Evolutionary conservation across 2,329 filamentous ascomycete genomes (phyloP), one percentile per base, ranked within the genome.

Genomic region (Hypoxylon sp.): DNA sequence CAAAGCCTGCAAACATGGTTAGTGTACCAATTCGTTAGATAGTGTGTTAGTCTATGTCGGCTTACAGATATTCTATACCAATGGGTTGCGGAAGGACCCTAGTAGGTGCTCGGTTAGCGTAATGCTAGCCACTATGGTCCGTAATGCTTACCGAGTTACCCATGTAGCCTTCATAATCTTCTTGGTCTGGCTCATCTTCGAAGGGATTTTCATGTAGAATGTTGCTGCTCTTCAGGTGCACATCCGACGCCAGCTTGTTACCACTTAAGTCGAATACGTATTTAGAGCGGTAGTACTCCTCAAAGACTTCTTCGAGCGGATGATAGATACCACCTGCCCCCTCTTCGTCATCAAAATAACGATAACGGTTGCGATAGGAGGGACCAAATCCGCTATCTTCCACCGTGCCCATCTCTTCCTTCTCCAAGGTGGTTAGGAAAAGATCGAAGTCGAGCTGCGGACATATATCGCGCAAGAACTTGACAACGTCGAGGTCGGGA

Each of bases 381-480:
- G 35, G 35, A 13, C 6, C 3, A 39, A 39, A 39, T 39, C 15
- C 13, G 15, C 15, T 5, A 13, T 15, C 37, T 27, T 57, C 35
- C 10, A 6, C 65, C 50, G n/a, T 5, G 2, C 78, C 76, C 2
- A 15, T 50, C 46, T 78, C 74, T 57, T 63, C 54, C 61, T 74
- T 78, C 56, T 82, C 75, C 4, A 81, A 56, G 0, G 76, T 68
- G 2, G 74, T 75, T 13, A 82, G 72, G 21, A 81, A 79, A 1
- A 82, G 44, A 3, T 79, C 73, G 1, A 82, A 72, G 1, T 67
- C 69, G 0, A 78, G 59, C 1, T 75, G 74, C 0, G 62, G 55
- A 10, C 75, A 76, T 1, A 76, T 17, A 1, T 74, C 46, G 1
- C 69, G 65, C 4, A 82, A 72, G 17, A 56, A 60, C 7, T 77